Conservation (phyloP, 345 rosid species). For the Lepidium didymum region DNA sequence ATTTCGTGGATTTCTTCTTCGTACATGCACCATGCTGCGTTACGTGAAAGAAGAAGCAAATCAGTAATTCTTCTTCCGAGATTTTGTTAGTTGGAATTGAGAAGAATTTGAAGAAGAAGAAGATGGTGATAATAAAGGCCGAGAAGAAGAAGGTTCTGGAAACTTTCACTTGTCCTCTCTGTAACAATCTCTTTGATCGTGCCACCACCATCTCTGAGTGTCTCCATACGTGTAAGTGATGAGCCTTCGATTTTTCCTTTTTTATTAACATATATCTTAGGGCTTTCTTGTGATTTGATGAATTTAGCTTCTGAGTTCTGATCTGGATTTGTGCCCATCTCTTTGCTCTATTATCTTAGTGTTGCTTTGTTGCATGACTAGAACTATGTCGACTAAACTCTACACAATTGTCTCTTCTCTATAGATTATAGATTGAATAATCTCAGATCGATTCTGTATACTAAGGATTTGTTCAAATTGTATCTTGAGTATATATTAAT, state of each 20-base stretch:
- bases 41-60: slow-evolving; percentile 46
- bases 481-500: background rate
- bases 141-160: background rate
- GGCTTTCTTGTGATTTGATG: background rate
- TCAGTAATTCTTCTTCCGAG: slow-evolving; percentile 15
- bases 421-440: background rate
- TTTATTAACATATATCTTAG: background rate
- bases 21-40: slow-evolving; percentile 16
- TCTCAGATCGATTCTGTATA: background rate
- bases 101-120: background rate
- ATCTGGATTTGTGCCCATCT: background rate
- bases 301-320: background rate
- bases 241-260: background rate
- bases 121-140: background rate
- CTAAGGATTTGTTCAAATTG: background rate
- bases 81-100: background rate
- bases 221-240: slow-evolving; percentile 10
- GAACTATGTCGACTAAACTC: background rate
- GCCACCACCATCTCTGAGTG: slow-evolving; percentile 20
- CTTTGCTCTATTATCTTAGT: background rate
- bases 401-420: background rate
- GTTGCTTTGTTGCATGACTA: background rate
- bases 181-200: background rate
- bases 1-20: background rate
- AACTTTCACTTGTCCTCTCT: slow-evolving; percentile 7